Conservation (phyloP, 2,329 filamentous ascomycete genomes). For the Nemania bipapillata region DNA sequence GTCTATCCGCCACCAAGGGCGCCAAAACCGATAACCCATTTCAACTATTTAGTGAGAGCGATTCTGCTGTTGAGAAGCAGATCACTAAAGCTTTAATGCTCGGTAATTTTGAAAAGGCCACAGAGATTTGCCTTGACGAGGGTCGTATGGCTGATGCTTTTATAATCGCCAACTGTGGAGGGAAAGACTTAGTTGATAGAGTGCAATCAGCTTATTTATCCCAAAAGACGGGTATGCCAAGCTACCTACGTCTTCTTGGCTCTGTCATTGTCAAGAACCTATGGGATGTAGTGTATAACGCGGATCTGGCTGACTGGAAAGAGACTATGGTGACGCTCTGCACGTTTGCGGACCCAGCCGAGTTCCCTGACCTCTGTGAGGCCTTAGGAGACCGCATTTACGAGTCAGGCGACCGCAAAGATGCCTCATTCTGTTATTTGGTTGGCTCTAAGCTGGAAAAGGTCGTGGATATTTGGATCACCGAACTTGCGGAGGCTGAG, state of each 20-base stretch:
- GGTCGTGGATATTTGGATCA: conserved; percentile 92
- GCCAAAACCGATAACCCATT: conserved; percentile 95
- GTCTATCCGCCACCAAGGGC: conserved; percentile 86
- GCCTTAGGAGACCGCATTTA: conserved; percentile 90
- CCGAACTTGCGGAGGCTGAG: conserved; percentile 87
- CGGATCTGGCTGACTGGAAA: conserved; percentile 92
- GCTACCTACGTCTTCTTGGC: conserved; percentile 88
- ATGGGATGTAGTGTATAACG: conserved; percentile 98
- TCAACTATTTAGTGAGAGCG: conserved; percentile 84
- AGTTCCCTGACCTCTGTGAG: conserved; percentile 95
- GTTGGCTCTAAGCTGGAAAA: conserved; percentile 97
- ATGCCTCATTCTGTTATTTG: conserved; percentile 96
- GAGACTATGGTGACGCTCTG: conserved; percentile 95
- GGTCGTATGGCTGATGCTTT: conserved; percentile 94
- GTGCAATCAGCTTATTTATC: conserved; percentile 91
- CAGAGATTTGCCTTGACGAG: conserved; percentile 88
- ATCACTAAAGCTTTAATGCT: conserved; percentile 90
- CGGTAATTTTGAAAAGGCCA: conserved; percentile 88
- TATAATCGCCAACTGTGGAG: conserved; percentile 96
- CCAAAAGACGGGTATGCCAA: conserved; percentile 82
- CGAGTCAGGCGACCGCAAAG: conserved; percentile 80
- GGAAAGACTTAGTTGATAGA: conserved; percentile 91
- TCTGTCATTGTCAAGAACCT: conserved; percentile 96
- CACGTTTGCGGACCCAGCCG: conserved; percentile 89
- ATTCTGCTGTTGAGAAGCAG: conserved; percentile 82